Evolutionary conservation across 2,329 filamentous ascomycete genomes (phyloP), one percentile per base, ranked within the genome.

Genomic region (Nothophaeocryptopus gaeumannii): DNA sequence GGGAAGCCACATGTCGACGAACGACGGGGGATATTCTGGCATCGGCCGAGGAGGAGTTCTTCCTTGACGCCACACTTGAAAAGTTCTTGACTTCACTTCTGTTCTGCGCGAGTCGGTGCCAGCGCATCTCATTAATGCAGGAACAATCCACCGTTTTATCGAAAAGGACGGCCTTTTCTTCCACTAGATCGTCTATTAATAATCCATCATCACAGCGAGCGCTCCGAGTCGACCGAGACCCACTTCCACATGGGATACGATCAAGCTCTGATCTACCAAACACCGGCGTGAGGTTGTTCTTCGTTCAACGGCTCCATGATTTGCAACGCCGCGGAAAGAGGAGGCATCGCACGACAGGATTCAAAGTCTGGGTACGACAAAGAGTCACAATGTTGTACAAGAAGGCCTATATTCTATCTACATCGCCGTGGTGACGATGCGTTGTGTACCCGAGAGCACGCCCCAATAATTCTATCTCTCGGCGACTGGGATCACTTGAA

Each of bases 381-480:
- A 32, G 38, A 15, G 45, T 39, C 39, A 48, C 39, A 44, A 30
- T 14, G 45, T 44, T 36, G 44, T 40, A 40, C 44, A 43, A 39
- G 14, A 45, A 30, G n/a, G 15, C 16, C 34, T 16, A 42, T 10
- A 42, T 31, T 42, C 13, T 13, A 8, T 14, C 20, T 26, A 20
- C 20, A 42, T 45, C 46, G 41, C 49, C 38, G 34, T 45, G 40
- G 32, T 29, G 32, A 47, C 14, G 50, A 32, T 34, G 14, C 34
- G 45, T 37, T 53, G 45, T 49, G 41, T 38, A 42, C 16, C 37
- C 50, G 14, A 26, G 20, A 13, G 16, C 10, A 38, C 45, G 50
- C 50, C 50, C 45, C 45, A 45, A 49, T 46, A 41, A 45, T 14
- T 45, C 38, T 39, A 41, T 49, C 26, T 45, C 38, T 39, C 37